These are phyloP conservation scores for Metschnikowia lunata DNA, from an alignment of 805 yeast species.

Conservation along the genomic window DNA sequence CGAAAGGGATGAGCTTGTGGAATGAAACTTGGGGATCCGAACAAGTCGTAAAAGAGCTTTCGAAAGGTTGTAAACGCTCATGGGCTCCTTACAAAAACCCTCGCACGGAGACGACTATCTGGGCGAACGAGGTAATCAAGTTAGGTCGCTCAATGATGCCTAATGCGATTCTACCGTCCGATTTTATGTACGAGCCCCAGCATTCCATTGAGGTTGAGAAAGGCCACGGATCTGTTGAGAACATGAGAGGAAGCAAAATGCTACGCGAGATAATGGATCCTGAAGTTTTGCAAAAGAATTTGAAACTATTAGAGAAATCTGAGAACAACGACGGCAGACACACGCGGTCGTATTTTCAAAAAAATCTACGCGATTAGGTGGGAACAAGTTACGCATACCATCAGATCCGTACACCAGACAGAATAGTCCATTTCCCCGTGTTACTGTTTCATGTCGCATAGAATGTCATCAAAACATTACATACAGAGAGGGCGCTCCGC, in stretches of 20 bases:
- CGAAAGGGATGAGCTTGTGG: conserved; percentile 42
- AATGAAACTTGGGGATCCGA: conserved; percentile 60
- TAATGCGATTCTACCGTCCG: conserved; percentile 37
- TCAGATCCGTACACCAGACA: too few relatives aligned
- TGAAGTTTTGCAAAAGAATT: not conserved
- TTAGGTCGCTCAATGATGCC: conserved; percentile 63
- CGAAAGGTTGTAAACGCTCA: conserved; percentile 61
- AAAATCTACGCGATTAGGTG: conserved; percentile 3
- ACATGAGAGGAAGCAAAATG: conserved; percentile 25
- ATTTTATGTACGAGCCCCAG: conserved; percentile 25
- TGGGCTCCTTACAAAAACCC: conserved; percentile 61
- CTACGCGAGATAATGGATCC: conserved; percentile 24
- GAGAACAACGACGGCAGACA: conserved; percentile 24
- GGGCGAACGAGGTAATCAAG: conserved; percentile 63
- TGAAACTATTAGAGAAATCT: not conserved
- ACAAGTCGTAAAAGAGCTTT: conserved; percentile 59
- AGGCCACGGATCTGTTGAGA: conserved; percentile 3
- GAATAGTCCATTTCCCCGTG: too few relatives aligned
- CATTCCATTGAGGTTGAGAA: not conserved
- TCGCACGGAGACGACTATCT: conserved; percentile 46
- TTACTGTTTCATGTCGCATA: too few relatives aligned
- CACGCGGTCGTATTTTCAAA: conserved; percentile 37
- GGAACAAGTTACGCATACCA: too few relatives aligned
- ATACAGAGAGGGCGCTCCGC: too few relatives aligned
- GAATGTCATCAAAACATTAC: too few relatives aligned